These are phyloP conservation scores for Arbutus unedo DNA, from an alignment of 148 eudicot genomes.

Conservation along the genomic window DNA sequence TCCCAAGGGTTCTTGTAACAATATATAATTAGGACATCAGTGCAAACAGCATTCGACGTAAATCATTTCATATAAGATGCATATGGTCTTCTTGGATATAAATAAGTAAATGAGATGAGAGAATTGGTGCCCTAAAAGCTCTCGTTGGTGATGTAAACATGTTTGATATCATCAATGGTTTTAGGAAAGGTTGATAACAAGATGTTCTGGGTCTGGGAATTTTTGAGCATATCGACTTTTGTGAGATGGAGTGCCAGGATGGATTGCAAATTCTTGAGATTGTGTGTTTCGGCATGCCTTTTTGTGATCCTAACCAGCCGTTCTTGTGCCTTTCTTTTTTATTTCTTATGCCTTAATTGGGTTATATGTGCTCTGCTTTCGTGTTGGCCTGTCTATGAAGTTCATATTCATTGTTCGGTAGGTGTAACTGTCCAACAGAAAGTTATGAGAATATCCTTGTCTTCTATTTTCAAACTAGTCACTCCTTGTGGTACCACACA, in stretches of 20 bases:
- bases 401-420: not conserved
- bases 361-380: not conserved
- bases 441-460: not conserved
- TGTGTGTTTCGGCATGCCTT: not conserved
- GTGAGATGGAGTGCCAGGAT: not conserved
- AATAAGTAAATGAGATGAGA: not conserved
- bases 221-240: not conserved
- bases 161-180: not conserved
- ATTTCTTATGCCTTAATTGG: not conserved
- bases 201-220: not conserved
- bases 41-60: not conserved
- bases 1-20: not conserved
- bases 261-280: too few species aligned
- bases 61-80: not conserved
- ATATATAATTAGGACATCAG: not conserved
- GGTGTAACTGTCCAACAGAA: slow-evolving; percentile 5
- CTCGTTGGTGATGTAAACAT: not conserved
- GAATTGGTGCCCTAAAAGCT: not conserved
- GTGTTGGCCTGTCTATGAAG: not conserved
- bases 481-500: not conserved
- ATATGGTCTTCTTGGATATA: not conserved
- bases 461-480: too few species aligned
- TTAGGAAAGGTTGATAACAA: not conserved
- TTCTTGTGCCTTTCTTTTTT: not conserved
- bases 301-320: not conserved